phyloP scores from a whole-genome alignment of 345 rosid species.

The Fremontodendron californicum region DNA sequence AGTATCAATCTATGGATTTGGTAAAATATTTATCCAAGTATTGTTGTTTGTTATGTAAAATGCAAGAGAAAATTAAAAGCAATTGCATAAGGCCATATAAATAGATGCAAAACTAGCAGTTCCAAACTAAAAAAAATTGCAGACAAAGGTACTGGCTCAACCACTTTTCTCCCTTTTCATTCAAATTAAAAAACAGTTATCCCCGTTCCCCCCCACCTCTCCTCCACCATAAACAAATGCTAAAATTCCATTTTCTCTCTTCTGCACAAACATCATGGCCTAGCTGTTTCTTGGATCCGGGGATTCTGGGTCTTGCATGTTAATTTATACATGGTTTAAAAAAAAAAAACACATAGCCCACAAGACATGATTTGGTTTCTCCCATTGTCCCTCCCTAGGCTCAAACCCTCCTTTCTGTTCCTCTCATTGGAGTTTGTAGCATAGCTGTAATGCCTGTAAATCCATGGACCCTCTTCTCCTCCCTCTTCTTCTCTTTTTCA shows the following conservation, averaged over 20 bases:
- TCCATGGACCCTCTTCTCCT: conserved; percentile 42
- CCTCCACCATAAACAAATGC: conserved; percentile 33
- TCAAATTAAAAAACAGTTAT: conserved; percentile 35
- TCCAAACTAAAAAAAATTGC: background rate
- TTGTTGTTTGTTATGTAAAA: conserved; percentile 4
- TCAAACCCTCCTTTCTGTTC: conserved; percentile 29
- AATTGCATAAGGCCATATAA: background rate
- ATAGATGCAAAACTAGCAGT: conserved; percentile 5
- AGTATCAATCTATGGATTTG: background rate
- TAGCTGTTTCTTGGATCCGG: conserved; percentile 86
- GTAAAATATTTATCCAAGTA: background rate
- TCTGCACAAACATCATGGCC: conserved; percentile 53
- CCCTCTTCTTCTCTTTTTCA: conserved; percentile 22
- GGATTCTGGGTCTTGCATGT: conserved; percentile 52
- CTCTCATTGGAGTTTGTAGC: conserved; percentile 45
- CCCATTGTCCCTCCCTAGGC: conserved; percentile 37
- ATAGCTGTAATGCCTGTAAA: conserved; percentile 58
- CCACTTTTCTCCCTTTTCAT: conserved; percentile 8
- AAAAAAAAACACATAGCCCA: conserved; percentile 28
- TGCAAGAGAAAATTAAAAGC: conserved; percentile 10
- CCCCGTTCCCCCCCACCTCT: conserved; percentile 17
- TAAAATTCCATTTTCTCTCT: conserved; percentile 44
- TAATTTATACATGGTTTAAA: conserved; percentile 23
- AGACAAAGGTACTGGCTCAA: conserved; percentile 18
- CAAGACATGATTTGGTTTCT: conserved; percentile 52